Percentiles rank a stretch among this genome's conserved stretches.
phyloP scores from a whole-genome alignment of 2,329 filamentous ascomycete genomes.

The Aspergillus costaricaensis region DNA sequence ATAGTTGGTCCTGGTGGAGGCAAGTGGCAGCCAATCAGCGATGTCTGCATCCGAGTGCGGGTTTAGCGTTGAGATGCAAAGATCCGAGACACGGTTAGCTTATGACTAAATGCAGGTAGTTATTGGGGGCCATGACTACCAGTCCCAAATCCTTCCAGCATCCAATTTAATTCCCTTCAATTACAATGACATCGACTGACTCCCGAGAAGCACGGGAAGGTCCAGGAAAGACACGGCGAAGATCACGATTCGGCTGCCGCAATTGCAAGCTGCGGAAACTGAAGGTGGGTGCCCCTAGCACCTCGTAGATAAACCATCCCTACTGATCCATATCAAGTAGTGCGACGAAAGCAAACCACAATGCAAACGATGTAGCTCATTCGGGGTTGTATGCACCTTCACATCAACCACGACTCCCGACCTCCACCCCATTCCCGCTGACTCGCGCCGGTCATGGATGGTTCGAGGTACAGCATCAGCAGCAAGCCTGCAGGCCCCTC shows the following conservation, averaged over 20 bases:
- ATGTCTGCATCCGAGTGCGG: constrained; percentile 11
- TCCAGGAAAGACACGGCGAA: constrained; percentile 17
- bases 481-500: constrained; percentile 22
- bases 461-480: constrained; percentile 19
- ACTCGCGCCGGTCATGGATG: constrained; percentile 21
- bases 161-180: constrained; percentile 13
- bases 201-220: background rate
- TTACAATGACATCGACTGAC: background rate
- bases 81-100: background rate
- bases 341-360: constrained; percentile 51
- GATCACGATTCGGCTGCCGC: constrained; percentile 52
- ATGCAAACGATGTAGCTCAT: constrained; percentile 48
- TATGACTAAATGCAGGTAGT: background rate
- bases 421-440: constrained; percentile 38
- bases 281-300: constrained; percentile 41
- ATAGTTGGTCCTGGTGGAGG: background rate
- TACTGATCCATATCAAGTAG: constrained; percentile 28
- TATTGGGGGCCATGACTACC: background rate
- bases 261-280: constrained; percentile 56
- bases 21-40: constrained; percentile 27
- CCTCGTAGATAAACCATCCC: no score
- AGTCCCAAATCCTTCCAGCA: background rate
- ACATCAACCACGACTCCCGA: constrained; percentile 36
- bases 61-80: constrained; percentile 15
- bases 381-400: constrained; percentile 52